Evolutionary conservation across 495 filamentous ascomycete genomes (phyloP).

Genomic region (Penicillium bialowiezense): DNA sequence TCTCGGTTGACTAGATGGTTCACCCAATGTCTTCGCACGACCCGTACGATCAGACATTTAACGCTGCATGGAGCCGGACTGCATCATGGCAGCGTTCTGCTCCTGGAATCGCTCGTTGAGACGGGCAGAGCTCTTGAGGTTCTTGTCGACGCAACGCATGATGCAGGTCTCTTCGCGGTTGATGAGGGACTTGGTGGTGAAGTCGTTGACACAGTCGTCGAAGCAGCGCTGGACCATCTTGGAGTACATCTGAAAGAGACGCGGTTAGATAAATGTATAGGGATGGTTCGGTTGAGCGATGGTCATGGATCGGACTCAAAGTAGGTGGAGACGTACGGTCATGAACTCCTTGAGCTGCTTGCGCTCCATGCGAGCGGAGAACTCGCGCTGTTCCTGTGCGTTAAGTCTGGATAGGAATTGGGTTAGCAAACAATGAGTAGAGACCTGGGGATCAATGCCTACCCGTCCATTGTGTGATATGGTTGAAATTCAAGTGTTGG

Average conservation of each 20-base stretch:
- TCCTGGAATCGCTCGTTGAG: slow-evolving; percentile 92
- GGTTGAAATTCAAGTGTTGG: slow-evolving; percentile 6
- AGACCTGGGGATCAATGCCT: too few relatives aligned
- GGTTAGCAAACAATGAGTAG: too few relatives aligned
- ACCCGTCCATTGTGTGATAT: slow-evolving; percentile 45
- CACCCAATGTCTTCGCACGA: background rate
- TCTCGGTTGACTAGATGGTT: background rate
- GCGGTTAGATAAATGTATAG: background rate
- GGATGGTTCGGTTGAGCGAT: background rate
- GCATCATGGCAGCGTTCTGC: slow-evolving; percentile 84
- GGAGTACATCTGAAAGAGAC: slow-evolving; percentile 76
- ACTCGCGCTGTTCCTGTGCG: slow-evolving; percentile 81
- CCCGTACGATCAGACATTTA: too few relatives aligned
- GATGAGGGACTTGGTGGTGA: slow-evolving; percentile 91
- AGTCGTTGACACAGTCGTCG: slow-evolving; percentile 95
- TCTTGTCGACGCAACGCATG: slow-evolving; percentile 91
- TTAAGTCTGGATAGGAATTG: slow-evolving; percentile 54
- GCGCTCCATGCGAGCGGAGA: slow-evolving; percentile 86
- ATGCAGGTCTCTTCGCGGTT: slow-evolving; percentile 85
- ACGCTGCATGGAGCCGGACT: slow-evolving; percentile 56
- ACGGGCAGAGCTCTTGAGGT: slow-evolving; percentile 80
- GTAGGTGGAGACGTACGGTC: slow-evolving; percentile 58
- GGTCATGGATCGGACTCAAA: background rate
- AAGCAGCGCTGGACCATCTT: slow-evolving; percentile 95
- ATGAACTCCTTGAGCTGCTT: slow-evolving; percentile 99